These are phyloP conservation scores for Stereocaulon alpinum DNA, from an alignment of 495 filamentous ascomycete species.

Conservation along the genomic window DNA sequence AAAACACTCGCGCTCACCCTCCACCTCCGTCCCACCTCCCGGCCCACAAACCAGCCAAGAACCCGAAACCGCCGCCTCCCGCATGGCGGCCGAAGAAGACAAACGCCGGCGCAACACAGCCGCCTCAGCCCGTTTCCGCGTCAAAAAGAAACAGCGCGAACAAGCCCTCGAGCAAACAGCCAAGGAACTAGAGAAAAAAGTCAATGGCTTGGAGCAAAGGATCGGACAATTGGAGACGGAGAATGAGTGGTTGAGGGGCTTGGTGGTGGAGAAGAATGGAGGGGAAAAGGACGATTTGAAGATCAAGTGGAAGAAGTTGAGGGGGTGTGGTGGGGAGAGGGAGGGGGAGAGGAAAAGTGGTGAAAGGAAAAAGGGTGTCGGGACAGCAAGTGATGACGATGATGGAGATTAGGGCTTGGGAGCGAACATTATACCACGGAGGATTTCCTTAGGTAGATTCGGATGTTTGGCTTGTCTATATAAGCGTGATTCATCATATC, in stretches of 20 bases:
- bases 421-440: no score
- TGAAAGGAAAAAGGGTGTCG: constrained; percentile 12
- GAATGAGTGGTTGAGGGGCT: constrained; percentile 91
- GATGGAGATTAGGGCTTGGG: neutral
- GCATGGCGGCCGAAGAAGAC: constrained; percentile 86
- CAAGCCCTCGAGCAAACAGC: constrained; percentile 81
- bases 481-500: no score
- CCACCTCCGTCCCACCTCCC: neutral
- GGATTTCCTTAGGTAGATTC: no score
- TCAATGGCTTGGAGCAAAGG: constrained; percentile 63
- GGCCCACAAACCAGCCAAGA: constrained; percentile 21
- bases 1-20: constrained; percentile 5
- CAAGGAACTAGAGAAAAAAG: constrained; percentile 84
- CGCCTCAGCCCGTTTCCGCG: constrained; percentile 85
- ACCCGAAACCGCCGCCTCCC: constrained; percentile 43
- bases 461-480: no score
- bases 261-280: constrained; percentile 85
- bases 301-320: constrained; percentile 18
- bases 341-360: neutral
- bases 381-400: neutral
- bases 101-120: constrained; percentile 95
- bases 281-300: constrained; percentile 33
- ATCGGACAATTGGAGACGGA: constrained; percentile 86
- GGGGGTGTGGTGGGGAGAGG: neutral
- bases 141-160: constrained; percentile 99